Conservation (phyloP, 1,284 basidiomycete species). For the Cutaneotrichosporon cyanovorans region DNA sequence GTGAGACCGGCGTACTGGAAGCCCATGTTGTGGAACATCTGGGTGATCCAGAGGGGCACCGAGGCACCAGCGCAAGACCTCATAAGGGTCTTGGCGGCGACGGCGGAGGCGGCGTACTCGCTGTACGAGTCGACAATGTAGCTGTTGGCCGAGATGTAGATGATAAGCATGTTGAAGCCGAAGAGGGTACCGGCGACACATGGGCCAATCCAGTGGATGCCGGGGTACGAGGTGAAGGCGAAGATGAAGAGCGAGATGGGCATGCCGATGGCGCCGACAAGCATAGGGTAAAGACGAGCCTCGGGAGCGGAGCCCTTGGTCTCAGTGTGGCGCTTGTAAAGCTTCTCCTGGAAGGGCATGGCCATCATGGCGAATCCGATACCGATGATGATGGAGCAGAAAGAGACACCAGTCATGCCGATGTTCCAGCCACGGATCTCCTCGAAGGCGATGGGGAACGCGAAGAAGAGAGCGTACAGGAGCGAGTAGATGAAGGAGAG, state of each 20-base stretch:
- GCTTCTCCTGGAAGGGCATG: constrained; percentile 36
- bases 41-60: constrained; percentile 32
- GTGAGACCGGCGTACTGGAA: constrained; percentile 35
- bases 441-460: constrained; percentile 42
- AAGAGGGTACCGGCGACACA: constrained; percentile 28
- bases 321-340: constrained; percentile 26
- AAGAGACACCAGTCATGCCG: constrained; percentile 41
- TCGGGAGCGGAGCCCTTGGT: constrained; percentile 26
- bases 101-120: constrained; percentile 39
- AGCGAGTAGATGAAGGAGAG: constrained; percentile 48
- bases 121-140: constrained; percentile 38
- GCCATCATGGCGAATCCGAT: constrained; percentile 28
- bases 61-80: constrained; percentile 46
- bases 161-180: constrained; percentile 35
- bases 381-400: constrained; percentile 39
- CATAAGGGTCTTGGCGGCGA: constrained; percentile 51
- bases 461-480: constrained; percentile 42
- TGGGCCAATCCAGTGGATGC: constrained; percentile 36
- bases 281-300: constrained; percentile 34
- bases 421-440: constrained; percentile 41
- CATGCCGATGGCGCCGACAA: constrained; percentile 34
- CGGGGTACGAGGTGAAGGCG: constrained; percentile 34
- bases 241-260: constrained; percentile 46
- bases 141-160: constrained; percentile 42
- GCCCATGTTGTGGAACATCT: constrained; percentile 22